Percentiles rank a stretch among this genome's conserved stretches.
Conservation (phyloP, 305 asterid genomes). For the Solanum chacoense region DNA sequence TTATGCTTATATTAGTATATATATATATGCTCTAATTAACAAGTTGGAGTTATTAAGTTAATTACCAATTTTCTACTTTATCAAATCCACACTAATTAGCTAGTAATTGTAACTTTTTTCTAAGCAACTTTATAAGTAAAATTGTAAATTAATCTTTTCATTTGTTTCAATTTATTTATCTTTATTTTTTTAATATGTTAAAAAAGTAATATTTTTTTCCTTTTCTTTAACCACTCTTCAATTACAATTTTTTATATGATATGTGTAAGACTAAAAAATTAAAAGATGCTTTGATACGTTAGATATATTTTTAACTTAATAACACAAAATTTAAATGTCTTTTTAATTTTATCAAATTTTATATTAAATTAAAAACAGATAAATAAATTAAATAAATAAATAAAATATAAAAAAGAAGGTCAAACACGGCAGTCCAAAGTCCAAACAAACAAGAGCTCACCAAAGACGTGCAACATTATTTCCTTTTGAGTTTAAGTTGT, state of each 20-base stretch:
- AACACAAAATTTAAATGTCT: too few relatives aligned
- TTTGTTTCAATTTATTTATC: background rate
- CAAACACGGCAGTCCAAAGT: background rate
- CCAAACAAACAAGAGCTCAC: background rate
- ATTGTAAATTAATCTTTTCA: background rate
- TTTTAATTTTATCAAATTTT: too few relatives aligned
- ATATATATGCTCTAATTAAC: background rate
- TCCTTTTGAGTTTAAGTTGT: background rate
- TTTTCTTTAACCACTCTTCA: background rate
- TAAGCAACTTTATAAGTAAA: background rate
- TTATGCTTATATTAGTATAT: background rate
- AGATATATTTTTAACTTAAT: too few relatives aligned
- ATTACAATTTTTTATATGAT: background rate
- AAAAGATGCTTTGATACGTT: rapidly evolving
- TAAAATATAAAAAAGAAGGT: background rate
- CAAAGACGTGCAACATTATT: background rate
- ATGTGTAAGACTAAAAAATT: too few relatives aligned
- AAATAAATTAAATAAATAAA: background rate
- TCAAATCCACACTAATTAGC: background rate
- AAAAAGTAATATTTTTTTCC: background rate
- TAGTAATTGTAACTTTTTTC: background rate
- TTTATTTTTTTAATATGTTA: too few relatives aligned
- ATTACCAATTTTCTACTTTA: background rate
- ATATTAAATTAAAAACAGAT: background rate
- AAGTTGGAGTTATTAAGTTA: background rate